Base-by-base conservation (phyloP, 805 yeast genomes). In the Wickerhamiella slavikovae region DNA sequence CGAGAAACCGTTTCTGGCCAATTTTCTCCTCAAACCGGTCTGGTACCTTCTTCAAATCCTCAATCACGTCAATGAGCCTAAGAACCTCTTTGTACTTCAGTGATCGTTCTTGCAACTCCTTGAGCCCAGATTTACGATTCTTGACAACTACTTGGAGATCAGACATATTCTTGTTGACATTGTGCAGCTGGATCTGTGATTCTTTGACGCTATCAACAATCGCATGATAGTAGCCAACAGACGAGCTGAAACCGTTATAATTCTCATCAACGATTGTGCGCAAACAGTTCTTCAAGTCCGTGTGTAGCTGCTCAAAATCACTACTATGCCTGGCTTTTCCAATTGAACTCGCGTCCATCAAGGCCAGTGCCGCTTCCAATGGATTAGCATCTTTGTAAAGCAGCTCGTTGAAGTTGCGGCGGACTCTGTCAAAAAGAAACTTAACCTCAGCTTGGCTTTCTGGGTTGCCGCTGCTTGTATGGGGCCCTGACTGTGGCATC, bases 311-410 rank as follows among this genome's bases (percentile, higher is more conserved):
- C 25, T 61, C 56, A 40, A 85, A 85, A 36, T 78, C 82, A 2
- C 60, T 60, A 34, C 61, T 60, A 35, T 72, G 66, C 42, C 71
- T 73, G 1, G 93, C 92, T 42, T 78, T 54, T 0, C 96, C 96
- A n/a, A 82, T 89, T 1, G 93, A 76, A 2, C 92, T 70, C 41
- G 71, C 73, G 49, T 85, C 95, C 42, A 82, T 56, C 33, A 89
- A 57, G 1, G 83, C 70, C 23, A 85, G 57, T 1, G 94, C 94
- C 30, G 73, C 57, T 41, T 80, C 94, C 27, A 89, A 60, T 1
- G 93, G 92, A 45, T 80, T 82, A 31, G 79, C 68, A 29, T 67
- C 62, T 6, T 59, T 60, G 1, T 55, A 54, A 5, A 62, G 49
- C 5, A 70, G 49, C 30, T 64, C 60, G 29, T 34, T 34, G 25